Conservation (phyloP, 305 asterid genomes). For the Lippia alba region DNA sequence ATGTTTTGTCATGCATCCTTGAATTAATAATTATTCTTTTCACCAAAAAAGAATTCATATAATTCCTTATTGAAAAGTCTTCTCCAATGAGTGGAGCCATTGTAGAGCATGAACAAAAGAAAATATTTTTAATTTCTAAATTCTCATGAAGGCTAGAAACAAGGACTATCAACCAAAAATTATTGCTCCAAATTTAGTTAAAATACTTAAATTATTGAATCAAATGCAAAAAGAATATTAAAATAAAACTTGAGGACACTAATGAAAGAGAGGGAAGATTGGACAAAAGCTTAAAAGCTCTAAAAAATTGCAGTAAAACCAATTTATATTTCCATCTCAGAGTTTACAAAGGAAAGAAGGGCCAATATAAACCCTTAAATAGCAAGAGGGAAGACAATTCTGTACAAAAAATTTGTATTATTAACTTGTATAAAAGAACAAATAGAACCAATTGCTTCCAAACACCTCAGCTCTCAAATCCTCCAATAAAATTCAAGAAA, state of each 20-base stretch:
- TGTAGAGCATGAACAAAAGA: too few species aligned
- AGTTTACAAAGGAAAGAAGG: background rate
- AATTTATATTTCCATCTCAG: conserved; percentile 1
- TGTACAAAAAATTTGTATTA: conserved; percentile 22
- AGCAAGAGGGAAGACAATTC: background rate
- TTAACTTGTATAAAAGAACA: conserved; percentile 16
- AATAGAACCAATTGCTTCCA: conserved; percentile 22
- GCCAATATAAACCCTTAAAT: background rate
- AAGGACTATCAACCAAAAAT: too few species aligned
- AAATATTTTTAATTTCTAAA: too few species aligned
- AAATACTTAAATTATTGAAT: too few species aligned
- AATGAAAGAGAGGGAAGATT: background rate
- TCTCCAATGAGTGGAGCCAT: too few species aligned
- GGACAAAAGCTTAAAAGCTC: background rate
- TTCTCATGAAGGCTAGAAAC: too few species aligned
- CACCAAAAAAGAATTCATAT: too few species aligned
- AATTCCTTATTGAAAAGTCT: too few species aligned
- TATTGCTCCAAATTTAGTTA: too few species aligned
- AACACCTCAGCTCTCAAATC: conserved; percentile 6
- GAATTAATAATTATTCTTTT: too few species aligned
- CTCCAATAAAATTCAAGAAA: conserved; percentile 1
- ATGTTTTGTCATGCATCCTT: too few species aligned
- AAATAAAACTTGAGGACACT: too few species aligned
- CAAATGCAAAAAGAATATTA: background rate
- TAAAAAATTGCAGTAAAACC: conserved; percentile 4